Conservation (phyloP, 768 basidiomycete species). For the Rubroboletus pulcherrimus region DNA sequence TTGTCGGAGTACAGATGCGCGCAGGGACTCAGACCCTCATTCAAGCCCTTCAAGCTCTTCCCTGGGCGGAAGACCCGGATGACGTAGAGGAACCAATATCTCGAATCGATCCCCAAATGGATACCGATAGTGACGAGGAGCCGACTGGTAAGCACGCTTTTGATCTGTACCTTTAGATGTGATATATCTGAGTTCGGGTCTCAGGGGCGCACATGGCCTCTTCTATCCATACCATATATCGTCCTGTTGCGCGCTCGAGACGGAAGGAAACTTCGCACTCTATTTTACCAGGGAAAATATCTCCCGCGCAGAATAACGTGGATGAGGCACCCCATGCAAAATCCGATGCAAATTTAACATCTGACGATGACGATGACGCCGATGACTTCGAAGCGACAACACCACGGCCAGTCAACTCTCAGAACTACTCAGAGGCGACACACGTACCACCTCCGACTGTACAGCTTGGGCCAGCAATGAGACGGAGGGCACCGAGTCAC, state of each 20-base stretch:
- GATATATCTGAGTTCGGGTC: conserved; percentile 2
- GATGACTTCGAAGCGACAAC: conserved; percentile 58
- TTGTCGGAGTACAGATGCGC: conserved; percentile 57
- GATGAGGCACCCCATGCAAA: conserved; percentile 34
- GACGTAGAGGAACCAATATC: conserved; percentile 59
- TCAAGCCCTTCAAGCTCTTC: conserved; percentile 82
- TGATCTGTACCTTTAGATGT: neutral
- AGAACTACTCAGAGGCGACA: conserved; percentile 6
- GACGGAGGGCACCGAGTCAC: conserved; percentile 33
- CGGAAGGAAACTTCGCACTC: conserved; percentile 32
- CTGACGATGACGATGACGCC: conserved; percentile 52
- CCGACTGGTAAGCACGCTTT: conserved; percentile 33
- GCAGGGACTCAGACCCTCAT: conserved; percentile 86
- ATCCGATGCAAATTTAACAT: conserved; percentile 31
- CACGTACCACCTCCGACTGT: conserved; percentile 2
- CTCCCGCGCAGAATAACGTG: conserved; percentile 18
- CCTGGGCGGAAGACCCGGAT: conserved; percentile 68
- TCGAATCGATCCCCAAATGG: conserved; percentile 37
- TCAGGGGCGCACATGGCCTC: conserved; percentile 60
- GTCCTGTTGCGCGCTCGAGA: conserved; percentile 69
- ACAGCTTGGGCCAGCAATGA: conserved; percentile 19
- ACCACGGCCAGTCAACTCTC: conserved; percentile 35
- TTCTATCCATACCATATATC: conserved; percentile 85
- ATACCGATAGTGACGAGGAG: conserved; percentile 68
- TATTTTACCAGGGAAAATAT: conserved; percentile 6